Base-by-base conservation (phyloP, 495 filamentous ascomycete genomes). In the Annulohypoxylon bovei region DNA sequence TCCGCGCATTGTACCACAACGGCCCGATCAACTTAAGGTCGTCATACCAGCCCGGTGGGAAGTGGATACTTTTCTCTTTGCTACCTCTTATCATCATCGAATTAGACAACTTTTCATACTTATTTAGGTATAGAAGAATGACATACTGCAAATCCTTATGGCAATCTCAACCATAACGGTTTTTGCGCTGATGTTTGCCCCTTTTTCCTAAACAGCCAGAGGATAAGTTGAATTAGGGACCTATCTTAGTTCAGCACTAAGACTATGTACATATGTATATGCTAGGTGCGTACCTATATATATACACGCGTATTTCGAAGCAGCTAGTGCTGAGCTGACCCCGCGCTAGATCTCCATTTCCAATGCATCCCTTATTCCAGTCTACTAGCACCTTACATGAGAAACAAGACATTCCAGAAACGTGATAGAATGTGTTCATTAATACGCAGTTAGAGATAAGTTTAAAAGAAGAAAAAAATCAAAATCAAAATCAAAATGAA, bases 41-140 rank as follows among this genome's bases (percentile, higher is more conserved):
- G 6, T 55, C 33, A n/a, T 53, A 55, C 62, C 53, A 50, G 30
- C 22, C 62, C 62, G 62, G 53, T 56, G 62, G 62, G 62, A 66
- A 66, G 53, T 30, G 40, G 47, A 35, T 12, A 40, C 25, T 25
- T 35, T 8, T 12, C 20, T 27, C 22, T 33, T 3, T 22, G 16
- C 25, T 11, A 33, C 49, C n/a, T 47, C n/a, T 7, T 35, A 44
- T 50, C 61, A 22, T 64, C 20, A n/a, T 33, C 27, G 18, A 3
- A 23, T 58, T 44, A 1, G 11, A 58, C 33, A n/a, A 58, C 4
- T 22, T 14, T 4, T 9, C n/a, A 52, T 28, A 28, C 23, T 9
- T 30, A 16, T 8, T n/a, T 28, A 30, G 6, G 22, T 47, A 12
- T 23, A 25, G 9, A 47, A 7, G 32, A 56, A 22, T 14, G 18